Evolutionary conservation across 1,139 yeast species (phyloP).

Genomic region (Keqinozyma sinolaborantium): DNA sequence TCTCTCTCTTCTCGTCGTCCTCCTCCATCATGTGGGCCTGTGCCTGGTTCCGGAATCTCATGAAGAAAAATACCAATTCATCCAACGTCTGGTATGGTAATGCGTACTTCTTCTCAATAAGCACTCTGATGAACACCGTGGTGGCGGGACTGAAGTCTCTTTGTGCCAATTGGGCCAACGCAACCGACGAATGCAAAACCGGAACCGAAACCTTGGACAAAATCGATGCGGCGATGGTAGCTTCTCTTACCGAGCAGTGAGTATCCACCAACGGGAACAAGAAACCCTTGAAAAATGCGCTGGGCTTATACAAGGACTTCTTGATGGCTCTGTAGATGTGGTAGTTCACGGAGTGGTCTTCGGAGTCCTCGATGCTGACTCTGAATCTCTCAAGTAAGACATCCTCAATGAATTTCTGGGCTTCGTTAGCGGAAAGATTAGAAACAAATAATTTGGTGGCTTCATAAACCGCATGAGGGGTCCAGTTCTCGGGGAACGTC

Average conservation of each 20-base stretch:
- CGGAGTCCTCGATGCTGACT: slow-evolving; percentile 74
- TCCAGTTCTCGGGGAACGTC: slow-evolving; percentile 90
- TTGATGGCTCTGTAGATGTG: slow-evolving; percentile 90
- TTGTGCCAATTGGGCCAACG: slow-evolving; percentile 78
- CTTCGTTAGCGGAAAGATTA: slow-evolving; percentile 80
- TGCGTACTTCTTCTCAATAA: slow-evolving; percentile 93
- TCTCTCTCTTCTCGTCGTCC: slow-evolving; percentile 29
- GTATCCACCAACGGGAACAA: slow-evolving; percentile 84
- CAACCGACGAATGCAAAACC: slow-evolving; percentile 93
- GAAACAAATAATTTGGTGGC: slow-evolving; percentile 94
- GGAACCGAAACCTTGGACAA: slow-evolving; percentile 89
- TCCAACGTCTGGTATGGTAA: slow-evolving; percentile 95
- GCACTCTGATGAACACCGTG: slow-evolving; percentile 83
- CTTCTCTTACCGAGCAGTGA: slow-evolving; percentile 86
- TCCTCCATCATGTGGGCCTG: slow-evolving; percentile 28
- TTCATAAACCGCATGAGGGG: slow-evolving; percentile 94
- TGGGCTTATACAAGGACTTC: slow-evolving; percentile 92
- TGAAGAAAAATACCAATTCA: slow-evolving; percentile 91
- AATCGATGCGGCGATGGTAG: slow-evolving; percentile 92
- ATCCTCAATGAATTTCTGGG: slow-evolving; percentile 74
- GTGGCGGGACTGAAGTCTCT: slow-evolving; percentile 86
- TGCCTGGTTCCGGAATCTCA: slow-evolving; percentile 72
- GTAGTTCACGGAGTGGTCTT: slow-evolving; percentile 70
- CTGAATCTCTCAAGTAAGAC: slow-evolving; percentile 85
- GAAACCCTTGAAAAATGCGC: slow-evolving; percentile 96